Evolutionary conservation across 345 rosid genomes (phyloP).

Genomic region (Microcos paniculata): DNA sequence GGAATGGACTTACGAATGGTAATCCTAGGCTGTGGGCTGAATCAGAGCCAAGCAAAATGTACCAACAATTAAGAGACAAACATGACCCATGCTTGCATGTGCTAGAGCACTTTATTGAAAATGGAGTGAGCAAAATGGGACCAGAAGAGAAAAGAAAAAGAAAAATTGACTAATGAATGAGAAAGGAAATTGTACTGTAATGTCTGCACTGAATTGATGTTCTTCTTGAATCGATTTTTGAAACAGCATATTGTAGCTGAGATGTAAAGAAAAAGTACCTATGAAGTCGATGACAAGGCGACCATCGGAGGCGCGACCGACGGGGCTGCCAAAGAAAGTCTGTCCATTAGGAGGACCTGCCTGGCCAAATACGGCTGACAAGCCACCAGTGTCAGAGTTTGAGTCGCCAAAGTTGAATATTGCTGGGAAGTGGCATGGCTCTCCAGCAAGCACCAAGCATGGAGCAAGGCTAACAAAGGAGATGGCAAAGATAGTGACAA

Average conservation of each 20-base stretch:
- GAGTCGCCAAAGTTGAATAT: constrained; percentile 94
- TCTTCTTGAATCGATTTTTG: too few species aligned
- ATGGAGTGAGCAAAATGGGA: too few species aligned
- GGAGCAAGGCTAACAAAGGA: neutral
- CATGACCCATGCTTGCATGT: neutral
- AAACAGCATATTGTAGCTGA: neutral
- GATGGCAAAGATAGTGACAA: neutral
- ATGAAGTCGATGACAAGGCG: constrained; percentile 85
- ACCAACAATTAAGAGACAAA: neutral
- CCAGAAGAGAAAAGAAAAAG: too few species aligned
- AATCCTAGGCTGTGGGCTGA: constrained; percentile 60
- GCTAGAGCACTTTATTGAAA: too few species aligned
- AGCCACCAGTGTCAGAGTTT: constrained; percentile 89
- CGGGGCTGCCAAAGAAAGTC: constrained; percentile 69
- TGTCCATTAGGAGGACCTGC: constrained; percentile 67
- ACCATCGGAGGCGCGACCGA: constrained; percentile 84
- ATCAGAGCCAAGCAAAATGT: neutral
- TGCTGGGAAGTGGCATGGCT: constrained; percentile 56
- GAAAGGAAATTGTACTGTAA: too few species aligned
- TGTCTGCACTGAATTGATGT: too few species aligned
- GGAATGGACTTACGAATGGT: constrained; percentile 71
- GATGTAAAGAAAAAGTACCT: constrained; percentile 32
- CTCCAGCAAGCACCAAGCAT: too few species aligned
- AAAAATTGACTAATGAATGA: too few species aligned
- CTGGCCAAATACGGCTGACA: constrained; percentile 82